Evolutionary conservation across 2,329 filamentous ascomycete genomes (phyloP), one percentile per base, ranked within the genome.

Genomic region (Fusarium clavum): DNA sequence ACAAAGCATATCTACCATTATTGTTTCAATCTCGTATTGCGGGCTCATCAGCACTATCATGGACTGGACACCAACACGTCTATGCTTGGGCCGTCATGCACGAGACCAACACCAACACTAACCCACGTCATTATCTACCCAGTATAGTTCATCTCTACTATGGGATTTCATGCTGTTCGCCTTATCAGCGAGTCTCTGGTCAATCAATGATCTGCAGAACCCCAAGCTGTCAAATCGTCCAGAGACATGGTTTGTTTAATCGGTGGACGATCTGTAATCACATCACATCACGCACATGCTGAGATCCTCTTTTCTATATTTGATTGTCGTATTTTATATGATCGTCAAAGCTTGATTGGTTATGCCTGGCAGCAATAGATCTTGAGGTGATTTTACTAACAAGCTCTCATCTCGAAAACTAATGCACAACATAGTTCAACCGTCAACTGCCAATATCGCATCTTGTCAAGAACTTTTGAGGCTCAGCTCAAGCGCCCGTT

Each of bases 71-170:
- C 43, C 53, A 18, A 29, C 22, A 47, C 27, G 38, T 47, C 64
- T 57, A 57, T 55, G 61, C 64, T 52, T 43, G 24, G 46, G 30
- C 18, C 16, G 16, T 22, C 20, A 18, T 44, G 41, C 32, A 41
- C 18, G n/a, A 53, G 29, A 24, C 53, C 38, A 40, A 24, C 40
- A 34, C 32, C 32, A 38, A 5, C 32, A 25, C 30, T 30, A 34
- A 46, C 24, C 49, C 16, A 67, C 61, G 61, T 61, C 67, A 59
- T 58, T 54, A 34, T 62, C 40, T 27, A 38, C 56, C 46, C 14
- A 64, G 53, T 67, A 52, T 45, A 64, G 52, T 57, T 38, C 29
- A 30, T 16, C 14, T n/a, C 51, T n/a, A 29, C 25, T 41, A 29
- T 51, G 46, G 22, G 20, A 25, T 24, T 46, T 47, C 16, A 64